Conservation (phyloP, 345 rosid species). For the Ceriops decandra region DNA sequence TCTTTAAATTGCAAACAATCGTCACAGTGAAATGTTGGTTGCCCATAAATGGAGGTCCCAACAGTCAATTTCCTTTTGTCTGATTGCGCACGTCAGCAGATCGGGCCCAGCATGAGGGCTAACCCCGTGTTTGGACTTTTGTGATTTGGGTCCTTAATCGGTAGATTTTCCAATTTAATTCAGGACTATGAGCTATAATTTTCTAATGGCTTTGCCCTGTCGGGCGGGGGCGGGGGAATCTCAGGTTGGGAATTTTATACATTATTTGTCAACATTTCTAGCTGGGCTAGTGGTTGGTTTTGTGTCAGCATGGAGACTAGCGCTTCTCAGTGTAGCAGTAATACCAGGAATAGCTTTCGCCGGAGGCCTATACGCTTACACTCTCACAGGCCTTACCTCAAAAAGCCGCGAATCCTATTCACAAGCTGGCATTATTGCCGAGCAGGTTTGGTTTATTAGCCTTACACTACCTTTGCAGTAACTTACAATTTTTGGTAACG, state of each 20-base stretch:
- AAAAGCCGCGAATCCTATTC: conserved; percentile 97
- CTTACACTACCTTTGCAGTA: background rate
- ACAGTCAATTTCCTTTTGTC: conserved; percentile 15
- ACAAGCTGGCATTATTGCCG: conserved; percentile 90
- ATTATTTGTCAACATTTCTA: conserved; percentile 84
- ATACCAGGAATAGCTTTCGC: conserved; percentile 99
- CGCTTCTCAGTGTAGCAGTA: conserved; percentile 86
- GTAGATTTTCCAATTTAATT: background rate
- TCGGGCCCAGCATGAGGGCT: conserved; percentile 33
- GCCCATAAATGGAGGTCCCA: conserved; percentile 41
- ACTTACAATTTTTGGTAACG: background rate
- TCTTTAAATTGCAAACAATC: conserved; percentile 12
- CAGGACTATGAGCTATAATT: background rate
- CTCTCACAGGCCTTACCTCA: conserved; percentile 89
- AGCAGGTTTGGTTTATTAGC: conserved; percentile 60
- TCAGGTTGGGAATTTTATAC: conserved; percentile 67
- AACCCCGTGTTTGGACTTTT: conserved; percentile 12
- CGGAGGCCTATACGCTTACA: conserved; percentile 92
- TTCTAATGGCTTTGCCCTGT: background rate
- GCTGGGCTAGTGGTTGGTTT: conserved; percentile 98
- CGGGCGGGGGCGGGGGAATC: conserved; percentile 34
- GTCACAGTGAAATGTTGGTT: conserved; percentile 22
- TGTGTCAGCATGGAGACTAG: conserved; percentile 96
- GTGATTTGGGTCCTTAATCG: conserved; percentile 18
- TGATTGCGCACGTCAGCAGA: conserved; percentile 42